phyloP scores from a whole-genome alignment of 2,329 filamentous ascomycete genomes.

The Claviceps cyperi region DNA sequence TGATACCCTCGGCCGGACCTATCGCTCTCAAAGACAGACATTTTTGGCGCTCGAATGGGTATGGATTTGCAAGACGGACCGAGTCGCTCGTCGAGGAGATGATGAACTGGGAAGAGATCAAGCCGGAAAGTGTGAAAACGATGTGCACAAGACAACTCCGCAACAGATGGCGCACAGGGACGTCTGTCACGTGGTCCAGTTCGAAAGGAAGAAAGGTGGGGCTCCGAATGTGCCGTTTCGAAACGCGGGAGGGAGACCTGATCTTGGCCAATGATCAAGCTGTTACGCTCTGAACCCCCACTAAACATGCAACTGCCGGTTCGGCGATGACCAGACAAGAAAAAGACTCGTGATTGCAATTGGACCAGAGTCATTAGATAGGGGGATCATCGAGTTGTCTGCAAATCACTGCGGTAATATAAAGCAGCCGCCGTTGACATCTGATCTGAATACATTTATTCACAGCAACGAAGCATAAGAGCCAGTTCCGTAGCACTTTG shows the following conservation, averaged over 20 bases:
- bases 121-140: slow-evolving; percentile 5
- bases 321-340: not conserved
- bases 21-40: slow-evolving; percentile 27
- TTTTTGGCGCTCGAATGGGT: slow-evolving; percentile 27
- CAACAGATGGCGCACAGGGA: not conserved
- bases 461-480: too few species aligned
- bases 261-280: not conserved
- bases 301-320: not conserved
- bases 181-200: not conserved
- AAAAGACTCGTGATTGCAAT: not conserved
- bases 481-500: too few species aligned
- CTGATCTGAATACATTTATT: too few species aligned
- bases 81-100: slow-evolving; percentile 12
- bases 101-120: slow-evolving; percentile 3
- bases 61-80: too few species aligned
- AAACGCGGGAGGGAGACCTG: not conserved
- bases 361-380: not conserved
- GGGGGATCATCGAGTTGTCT: too few species aligned
- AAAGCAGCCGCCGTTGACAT: not conserved
- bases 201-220: not conserved
- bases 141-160: not conserved
- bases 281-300: not conserved
- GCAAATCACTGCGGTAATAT: too few species aligned
- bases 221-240: not conserved
- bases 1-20: slow-evolving; percentile 25